Evolutionary conservation across 2,329 filamentous ascomycete genomes (phyloP).

Genomic region (Drechslerella dactyloides): DNA sequence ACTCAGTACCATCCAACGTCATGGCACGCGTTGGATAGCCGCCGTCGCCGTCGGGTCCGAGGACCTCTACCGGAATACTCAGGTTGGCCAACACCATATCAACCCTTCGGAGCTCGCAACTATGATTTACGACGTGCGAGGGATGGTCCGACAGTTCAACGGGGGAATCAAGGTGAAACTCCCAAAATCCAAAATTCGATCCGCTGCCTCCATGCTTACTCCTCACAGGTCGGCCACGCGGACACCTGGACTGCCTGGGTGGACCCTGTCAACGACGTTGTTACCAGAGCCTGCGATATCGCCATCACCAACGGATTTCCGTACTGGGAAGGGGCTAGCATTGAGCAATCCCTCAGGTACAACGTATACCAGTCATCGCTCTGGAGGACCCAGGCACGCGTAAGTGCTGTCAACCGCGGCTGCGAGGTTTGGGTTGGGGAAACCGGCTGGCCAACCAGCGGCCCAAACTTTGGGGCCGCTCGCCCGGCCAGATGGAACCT

Average conservation of each 20-base stretch:
- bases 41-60: conserved; percentile 75
- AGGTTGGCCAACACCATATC: conserved; percentile 5
- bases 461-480: conserved; percentile 68
- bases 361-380: conserved; percentile 38
- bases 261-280: conserved; percentile 66
- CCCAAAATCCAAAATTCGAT: background rate
- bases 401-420: conserved; percentile 66
- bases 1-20: conserved; percentile 54
- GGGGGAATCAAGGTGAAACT: conserved; percentile 19
- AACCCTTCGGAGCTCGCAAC: conserved; percentile 19
- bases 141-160: conserved; percentile 60
- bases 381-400: conserved; percentile 61
- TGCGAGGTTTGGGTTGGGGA: conserved; percentile 73
- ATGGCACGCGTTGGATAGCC: conserved; percentile 64
- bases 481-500: conserved; percentile 68
- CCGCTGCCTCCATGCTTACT: conserved; percentile 51
- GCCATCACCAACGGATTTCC: conserved; percentile 47
- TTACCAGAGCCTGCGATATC: conserved; percentile 57
- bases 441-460: conserved; percentile 71
- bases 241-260: conserved; percentile 73
- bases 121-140: conserved; percentile 60
- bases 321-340: conserved; percentile 54
- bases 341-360: conserved; percentile 67
- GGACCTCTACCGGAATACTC: conserved; percentile 66
- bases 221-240: conserved; percentile 65